Conservation (phyloP, 2,329 filamentous ascomycete species). For the Parafenestella ontariensis region DNA sequence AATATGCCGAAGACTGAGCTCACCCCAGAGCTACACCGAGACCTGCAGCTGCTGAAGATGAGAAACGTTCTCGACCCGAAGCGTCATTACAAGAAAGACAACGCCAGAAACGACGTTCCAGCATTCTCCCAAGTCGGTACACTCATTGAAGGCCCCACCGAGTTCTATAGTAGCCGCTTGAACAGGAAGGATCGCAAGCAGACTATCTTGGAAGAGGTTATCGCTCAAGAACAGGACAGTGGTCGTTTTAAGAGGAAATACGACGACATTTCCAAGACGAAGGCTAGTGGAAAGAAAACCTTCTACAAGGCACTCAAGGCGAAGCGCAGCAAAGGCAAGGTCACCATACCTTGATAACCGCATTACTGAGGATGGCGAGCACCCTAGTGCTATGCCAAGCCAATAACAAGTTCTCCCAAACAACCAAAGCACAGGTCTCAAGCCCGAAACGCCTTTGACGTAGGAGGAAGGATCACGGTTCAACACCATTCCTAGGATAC, state of each 20-base stretch:
- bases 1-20: slow-evolving; percentile 83
- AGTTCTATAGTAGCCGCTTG: slow-evolving; percentile 82
- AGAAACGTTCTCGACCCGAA: slow-evolving; percentile 88
- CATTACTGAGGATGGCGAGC: neutral
- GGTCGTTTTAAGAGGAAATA: slow-evolving; percentile 88
- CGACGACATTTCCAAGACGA: slow-evolving; percentile 79
- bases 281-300: slow-evolving; percentile 86
- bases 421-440: neutral
- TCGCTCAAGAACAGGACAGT: slow-evolving; percentile 70
- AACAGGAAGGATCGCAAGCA: slow-evolving; percentile 86
- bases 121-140: slow-evolving; percentile 90
- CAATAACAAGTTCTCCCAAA: neutral
- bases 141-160: slow-evolving; percentile 85
- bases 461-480: neutral
- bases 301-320: slow-evolving; percentile 82
- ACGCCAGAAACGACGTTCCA: slow-evolving; percentile 72
- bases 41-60: slow-evolving; percentile 89
- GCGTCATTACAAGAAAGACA: slow-evolving; percentile 88
- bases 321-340: slow-evolving; percentile 56
- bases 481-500: neutral
- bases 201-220: slow-evolving; percentile 84
- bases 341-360: slow-evolving; percentile 43
- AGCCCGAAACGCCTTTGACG: no score
- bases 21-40: slow-evolving; percentile 84
- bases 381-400: neutral